Evolutionary conservation across 2,329 filamentous ascomycete genomes (phyloP).

Genomic region (Dactylellina leptospora): DNA sequence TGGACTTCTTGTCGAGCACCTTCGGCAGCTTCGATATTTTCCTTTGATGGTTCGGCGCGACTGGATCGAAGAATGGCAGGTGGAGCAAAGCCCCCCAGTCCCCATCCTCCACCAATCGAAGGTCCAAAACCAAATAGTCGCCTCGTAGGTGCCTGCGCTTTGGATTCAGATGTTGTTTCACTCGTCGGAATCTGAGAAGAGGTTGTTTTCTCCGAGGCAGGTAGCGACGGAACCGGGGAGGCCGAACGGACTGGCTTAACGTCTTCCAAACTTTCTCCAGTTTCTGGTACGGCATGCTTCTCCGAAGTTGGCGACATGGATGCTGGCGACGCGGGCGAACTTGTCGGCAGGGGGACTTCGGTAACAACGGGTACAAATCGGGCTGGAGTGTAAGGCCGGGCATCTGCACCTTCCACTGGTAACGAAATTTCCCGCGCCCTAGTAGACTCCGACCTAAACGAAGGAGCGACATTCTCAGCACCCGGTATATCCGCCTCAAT

Average conservation of each 20-base stretch:
- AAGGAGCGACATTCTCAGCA: constrained; percentile 1
- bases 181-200: not conserved
- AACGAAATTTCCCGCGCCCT: constrained; percentile 19
- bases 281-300: not conserved
- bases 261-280: not conserved
- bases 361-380: not conserved
- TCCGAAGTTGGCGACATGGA: not conserved
- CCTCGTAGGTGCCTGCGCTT: not conserved
- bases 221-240: constrained; percentile 6
- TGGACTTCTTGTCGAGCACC: constrained; percentile 3
- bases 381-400: not conserved
- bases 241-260: not conserved
- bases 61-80: constrained; percentile 23
- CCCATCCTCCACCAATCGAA: constrained; percentile 28
- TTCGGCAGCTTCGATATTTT: constrained; percentile 7
- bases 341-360: constrained; percentile 37
- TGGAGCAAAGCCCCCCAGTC: constrained; percentile 28
- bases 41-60: constrained; percentile 4
- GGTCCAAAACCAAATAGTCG: constrained; percentile 31
- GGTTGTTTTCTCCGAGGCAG: constrained; percentile 11
- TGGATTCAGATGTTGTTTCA: not conserved
- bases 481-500: not conserved
- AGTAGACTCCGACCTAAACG: not conserved
- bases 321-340: constrained; percentile 21
- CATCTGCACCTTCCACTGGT: constrained; percentile 1